Percentiles rank a stretch among this genome's conserved stretches.
phyloP scores from a whole-genome alignment of 495 filamentous ascomycete species.

The Xylaria castorea region DNA sequence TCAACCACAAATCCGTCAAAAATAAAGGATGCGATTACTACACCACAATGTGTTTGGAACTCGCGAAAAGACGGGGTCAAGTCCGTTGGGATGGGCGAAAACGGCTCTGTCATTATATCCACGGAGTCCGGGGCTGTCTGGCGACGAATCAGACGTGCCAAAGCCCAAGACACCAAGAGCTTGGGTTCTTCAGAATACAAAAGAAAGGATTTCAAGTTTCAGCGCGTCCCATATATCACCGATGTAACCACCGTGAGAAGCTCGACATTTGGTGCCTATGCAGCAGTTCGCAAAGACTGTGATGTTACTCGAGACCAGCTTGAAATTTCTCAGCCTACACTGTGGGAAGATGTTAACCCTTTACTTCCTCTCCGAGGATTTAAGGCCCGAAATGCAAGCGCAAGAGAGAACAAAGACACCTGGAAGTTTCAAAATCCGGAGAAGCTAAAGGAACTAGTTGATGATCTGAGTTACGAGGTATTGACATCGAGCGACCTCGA shows the following conservation, averaged over 20 bases:
- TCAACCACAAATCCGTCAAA: constrained; percentile 92
- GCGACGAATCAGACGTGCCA: constrained; percentile 80
- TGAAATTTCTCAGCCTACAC: constrained; percentile 61
- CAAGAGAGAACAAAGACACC: constrained; percentile 39
- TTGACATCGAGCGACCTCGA: constrained; percentile 65
- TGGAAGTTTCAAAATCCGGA: constrained; percentile 47
- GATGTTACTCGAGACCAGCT: constrained; percentile 81
- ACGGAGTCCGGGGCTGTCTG: constrained; percentile 92
- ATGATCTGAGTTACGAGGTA: constrained; percentile 52
- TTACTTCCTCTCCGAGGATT: constrained; percentile 68
- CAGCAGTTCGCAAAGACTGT: constrained; percentile 84
- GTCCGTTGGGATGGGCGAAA: constrained; percentile 87
- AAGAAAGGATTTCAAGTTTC: constrained; percentile 91
- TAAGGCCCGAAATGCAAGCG: constrained; percentile 41
- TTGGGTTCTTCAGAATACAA: constrained; percentile 57
- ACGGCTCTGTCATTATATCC: constrained; percentile 94
- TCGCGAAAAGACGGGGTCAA: constrained; percentile 80
- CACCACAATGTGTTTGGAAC: constrained; percentile 84
- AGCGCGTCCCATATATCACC: constrained; percentile 84
- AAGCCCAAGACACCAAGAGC: constrained; percentile 73
- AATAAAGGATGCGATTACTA: constrained; percentile 76
- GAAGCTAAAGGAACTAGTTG: constrained; percentile 40
- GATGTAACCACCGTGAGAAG: constrained; percentile 82
- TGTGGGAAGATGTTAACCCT: constrained; percentile 77
- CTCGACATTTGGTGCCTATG: constrained; percentile 86